Evolutionary conservation across 805 yeast species (phyloP).

Genomic region (Saturnispora sanitii): DNA sequence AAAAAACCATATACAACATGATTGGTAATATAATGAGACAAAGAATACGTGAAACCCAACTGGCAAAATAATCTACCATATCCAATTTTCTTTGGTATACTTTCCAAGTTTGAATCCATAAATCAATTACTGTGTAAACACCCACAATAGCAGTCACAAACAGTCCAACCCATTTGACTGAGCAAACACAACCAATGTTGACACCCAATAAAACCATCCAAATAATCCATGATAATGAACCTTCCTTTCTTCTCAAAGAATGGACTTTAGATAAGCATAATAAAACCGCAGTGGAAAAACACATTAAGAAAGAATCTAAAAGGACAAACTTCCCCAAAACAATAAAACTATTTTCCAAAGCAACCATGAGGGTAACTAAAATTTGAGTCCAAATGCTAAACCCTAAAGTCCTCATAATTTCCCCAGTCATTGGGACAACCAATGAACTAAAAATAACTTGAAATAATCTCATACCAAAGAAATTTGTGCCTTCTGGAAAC

Average conservation of each 20-base stretch:
- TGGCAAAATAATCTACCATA: conserved; percentile 40
- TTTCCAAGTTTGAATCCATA: conserved; percentile 80
- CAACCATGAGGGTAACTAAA: conserved; percentile 52
- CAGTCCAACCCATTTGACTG: conserved; percentile 80
- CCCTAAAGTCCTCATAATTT: conserved; percentile 52
- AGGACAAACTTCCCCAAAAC: conserved; percentile 66
- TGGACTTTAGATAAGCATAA: conserved; percentile 50
- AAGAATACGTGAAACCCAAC: conserved; percentile 58
- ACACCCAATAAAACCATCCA: conserved; percentile 59
- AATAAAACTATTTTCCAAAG: conserved; percentile 59
- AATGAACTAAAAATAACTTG: conserved; percentile 59
- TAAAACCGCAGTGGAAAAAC: conserved; percentile 66
- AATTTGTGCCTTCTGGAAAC: conserved; percentile 56
- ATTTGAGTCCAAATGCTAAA: conserved; percentile 42
- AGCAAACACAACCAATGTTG: conserved; percentile 73
- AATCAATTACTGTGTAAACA: conserved; percentile 74
- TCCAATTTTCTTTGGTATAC: conserved; percentile 37
- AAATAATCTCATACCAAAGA: conserved; percentile 57
- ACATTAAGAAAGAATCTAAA: conserved; percentile 65
- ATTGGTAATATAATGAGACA: conserved; percentile 60
- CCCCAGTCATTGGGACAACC: conserved; percentile 64
- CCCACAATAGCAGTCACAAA: conserved; percentile 86
- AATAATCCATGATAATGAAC: conserved; percentile 30
- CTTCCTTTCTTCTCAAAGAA: conserved; percentile 32
- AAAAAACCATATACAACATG: conserved; percentile 50